A percentile compares a stretch with the other conserved stretches of the same genome.
Evolutionary conservation across 2,329 filamentous ascomycete genomes (phyloP).

Genomic region (Neopestalotiopsis rosae): DNA sequence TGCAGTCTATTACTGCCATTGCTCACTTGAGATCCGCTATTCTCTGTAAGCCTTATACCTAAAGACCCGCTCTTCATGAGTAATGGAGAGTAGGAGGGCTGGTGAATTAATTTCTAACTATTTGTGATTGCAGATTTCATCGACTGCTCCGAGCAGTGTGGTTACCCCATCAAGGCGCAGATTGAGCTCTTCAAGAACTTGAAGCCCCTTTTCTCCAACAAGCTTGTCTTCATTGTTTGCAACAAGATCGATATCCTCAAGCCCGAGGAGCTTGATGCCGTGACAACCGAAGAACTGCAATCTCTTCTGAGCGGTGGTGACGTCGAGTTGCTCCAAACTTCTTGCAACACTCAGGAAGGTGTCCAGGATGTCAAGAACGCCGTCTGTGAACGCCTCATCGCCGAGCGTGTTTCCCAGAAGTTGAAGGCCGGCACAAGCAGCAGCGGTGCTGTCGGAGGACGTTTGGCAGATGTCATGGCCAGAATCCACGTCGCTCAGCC

Average conservation of each 20-base stretch:
- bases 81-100: background rate
- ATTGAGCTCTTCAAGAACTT: slow-evolving; percentile 96
- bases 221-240: slow-evolving; percentile 93
- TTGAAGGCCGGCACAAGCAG: slow-evolving; percentile 86
- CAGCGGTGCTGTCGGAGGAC: slow-evolving; percentile 76
- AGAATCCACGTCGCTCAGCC: slow-evolving; percentile 98
- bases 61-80: background rate
- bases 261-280: slow-evolving; percentile 84
- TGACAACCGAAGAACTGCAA: slow-evolving; percentile 79
- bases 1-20: slow-evolving; percentile 98
- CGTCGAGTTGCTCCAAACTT: slow-evolving; percentile 90
- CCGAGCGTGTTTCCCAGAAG: slow-evolving; percentile 93
- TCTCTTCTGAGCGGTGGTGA: slow-evolving; percentile 83
- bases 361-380: slow-evolving; percentile 95
- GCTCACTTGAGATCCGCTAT: slow-evolving; percentile 95
- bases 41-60: slow-evolving; percentile 53
- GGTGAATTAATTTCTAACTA: background rate
- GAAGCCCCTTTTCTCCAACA: slow-evolving; percentile 96
- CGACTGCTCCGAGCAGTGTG: slow-evolving; percentile 73
- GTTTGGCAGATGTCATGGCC: slow-evolving; percentile 87
- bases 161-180: slow-evolving; percentile 91
- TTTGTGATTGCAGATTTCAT: slow-evolving; percentile 69
- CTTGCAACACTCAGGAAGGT: slow-evolving; percentile 93
- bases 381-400: slow-evolving; percentile 90
- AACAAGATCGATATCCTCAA: slow-evolving; percentile 97